These are phyloP conservation scores for Gloeostereum incarnatum DNA, from an alignment of 768 basidiomycete genomes.

Conservation along the genomic window DNA sequence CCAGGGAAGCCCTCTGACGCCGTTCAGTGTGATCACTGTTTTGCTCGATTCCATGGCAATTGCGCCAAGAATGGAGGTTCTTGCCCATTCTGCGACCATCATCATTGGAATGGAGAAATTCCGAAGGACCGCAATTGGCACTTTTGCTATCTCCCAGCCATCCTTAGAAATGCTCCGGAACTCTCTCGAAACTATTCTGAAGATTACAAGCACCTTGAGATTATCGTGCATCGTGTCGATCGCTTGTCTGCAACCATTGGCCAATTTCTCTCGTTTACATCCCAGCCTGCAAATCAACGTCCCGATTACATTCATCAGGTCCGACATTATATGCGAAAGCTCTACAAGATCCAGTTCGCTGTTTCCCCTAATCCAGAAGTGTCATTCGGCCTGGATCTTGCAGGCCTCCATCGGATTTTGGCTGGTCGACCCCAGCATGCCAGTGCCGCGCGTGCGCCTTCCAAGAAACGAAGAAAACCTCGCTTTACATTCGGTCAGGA, in stretches of 20 bases:
- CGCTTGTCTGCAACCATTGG: constrained; percentile 68
- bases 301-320: constrained; percentile 73
- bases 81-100: constrained; percentile 86
- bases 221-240: constrained; percentile 73
- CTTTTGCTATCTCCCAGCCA: constrained; percentile 68
- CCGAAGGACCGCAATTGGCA: constrained; percentile 79
- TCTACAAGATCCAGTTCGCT: constrained; percentile 85
- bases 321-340: constrained; percentile 84
- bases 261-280: constrained; percentile 69
- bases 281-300: constrained; percentile 62
- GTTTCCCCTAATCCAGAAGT: constrained; percentile 75
- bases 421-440: constrained; percentile 65
- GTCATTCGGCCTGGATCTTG: constrained; percentile 76
- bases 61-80: constrained; percentile 87
- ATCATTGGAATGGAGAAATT: constrained; percentile 85
- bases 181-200: constrained; percentile 72
- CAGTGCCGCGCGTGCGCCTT: constrained; percentile 31
- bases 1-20: constrained; percentile 70
- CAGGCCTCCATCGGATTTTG: constrained; percentile 73
- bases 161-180: constrained; percentile 67
- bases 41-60: constrained; percentile 76
- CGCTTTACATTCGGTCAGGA: constrained; percentile 74
- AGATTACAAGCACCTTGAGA: constrained; percentile 72
- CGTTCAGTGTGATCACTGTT: constrained; percentile 87
- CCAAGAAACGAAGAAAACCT: constrained; percentile 49